Evolutionary conservation across 495 filamentous ascomycete genomes (phyloP).

Genomic region (Opeltia flavorubescens): DNA sequence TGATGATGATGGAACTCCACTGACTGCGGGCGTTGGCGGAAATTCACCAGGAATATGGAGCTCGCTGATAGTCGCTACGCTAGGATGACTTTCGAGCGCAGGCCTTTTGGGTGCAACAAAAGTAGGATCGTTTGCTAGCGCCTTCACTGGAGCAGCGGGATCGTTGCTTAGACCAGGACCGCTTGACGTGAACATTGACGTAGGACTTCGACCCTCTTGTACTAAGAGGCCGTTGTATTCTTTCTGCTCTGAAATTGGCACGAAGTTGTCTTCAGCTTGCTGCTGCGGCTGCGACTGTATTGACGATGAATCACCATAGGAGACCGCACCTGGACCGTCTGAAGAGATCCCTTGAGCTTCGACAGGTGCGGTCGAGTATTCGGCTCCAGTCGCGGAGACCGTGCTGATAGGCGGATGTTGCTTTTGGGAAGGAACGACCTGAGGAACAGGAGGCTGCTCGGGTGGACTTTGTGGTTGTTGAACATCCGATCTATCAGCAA

Average conservation of each 20-base stretch:
- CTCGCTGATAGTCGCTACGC: constrained; percentile 10
- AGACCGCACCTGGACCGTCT: constrained; percentile 4
- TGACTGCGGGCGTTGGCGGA: constrained; percentile 3
- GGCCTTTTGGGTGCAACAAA: constrained; percentile 3
- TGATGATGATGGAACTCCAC: not conserved
- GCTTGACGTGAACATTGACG: constrained; percentile 1
- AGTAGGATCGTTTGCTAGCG: constrained; percentile 3
- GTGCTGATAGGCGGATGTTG: not conserved
- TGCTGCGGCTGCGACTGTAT: not conserved
- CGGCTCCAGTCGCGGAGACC: not conserved
- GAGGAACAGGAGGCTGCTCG: not conserved
- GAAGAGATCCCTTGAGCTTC: constrained; percentile 6
- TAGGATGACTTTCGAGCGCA: constrained; percentile 5
- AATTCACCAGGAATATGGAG: constrained; percentile 17
- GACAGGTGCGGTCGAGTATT: not conserved
- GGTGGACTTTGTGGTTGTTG: not conserved
- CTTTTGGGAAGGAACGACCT: not conserved
- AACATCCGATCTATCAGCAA: not conserved
- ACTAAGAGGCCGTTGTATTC: constrained; percentile 1
- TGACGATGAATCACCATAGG: constrained; percentile 9
- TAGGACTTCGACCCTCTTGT: not conserved
- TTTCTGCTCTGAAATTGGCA: constrained; percentile 1
- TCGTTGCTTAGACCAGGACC: constrained; percentile 7
- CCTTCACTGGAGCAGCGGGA: constrained; percentile 9
- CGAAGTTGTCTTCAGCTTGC: not conserved